Evolutionary conservation across 176 grass and related monocot genomes (phyloP).

Genomic region (Zizania latifolia): DNA sequence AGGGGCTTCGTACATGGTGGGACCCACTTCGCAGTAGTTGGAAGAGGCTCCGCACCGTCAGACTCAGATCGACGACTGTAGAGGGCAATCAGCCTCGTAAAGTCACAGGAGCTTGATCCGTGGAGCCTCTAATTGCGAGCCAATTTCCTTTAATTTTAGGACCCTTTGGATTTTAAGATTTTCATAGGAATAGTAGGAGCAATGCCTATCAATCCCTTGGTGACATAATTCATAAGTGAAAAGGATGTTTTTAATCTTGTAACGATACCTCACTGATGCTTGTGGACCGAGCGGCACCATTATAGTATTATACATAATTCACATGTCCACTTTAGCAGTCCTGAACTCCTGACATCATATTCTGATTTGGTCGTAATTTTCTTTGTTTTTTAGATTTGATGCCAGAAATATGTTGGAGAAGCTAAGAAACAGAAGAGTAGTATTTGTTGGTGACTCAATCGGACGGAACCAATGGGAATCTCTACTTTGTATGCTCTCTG

Average conservation of each 20-base stretch:
- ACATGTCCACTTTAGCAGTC: neutral
- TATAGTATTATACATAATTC: neutral
- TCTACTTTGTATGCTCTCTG: constrained; percentile 70
- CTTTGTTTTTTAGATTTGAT: constrained; percentile 50
- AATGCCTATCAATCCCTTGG: neutral
- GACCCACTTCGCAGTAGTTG: too few relatives aligned
- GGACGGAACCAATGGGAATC: constrained; percentile 95
- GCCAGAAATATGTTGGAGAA: constrained; percentile 59
- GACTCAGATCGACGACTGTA: too few relatives aligned
- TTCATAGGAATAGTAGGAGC: too few relatives aligned
- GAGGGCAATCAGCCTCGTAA: too few relatives aligned
- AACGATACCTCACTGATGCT: neutral
- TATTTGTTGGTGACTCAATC: constrained; percentile 92
- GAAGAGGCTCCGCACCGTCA: too few relatives aligned
- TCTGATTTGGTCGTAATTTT: constrained; percentile 25
- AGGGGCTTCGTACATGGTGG: too few relatives aligned
- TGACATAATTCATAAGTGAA: neutral
- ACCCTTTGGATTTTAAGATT: too few relatives aligned
- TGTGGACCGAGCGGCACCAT: neutral
- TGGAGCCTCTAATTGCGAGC: too few relatives aligned
- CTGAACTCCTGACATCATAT: neutral
- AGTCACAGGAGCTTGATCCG: too few relatives aligned
- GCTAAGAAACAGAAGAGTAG: constrained; percentile 62
- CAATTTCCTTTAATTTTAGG: too few relatives aligned
- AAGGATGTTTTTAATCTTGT: neutral